Base-by-base conservation (phyloP, 345 rosid species). In the Eucalyptus coolabah region DNA sequence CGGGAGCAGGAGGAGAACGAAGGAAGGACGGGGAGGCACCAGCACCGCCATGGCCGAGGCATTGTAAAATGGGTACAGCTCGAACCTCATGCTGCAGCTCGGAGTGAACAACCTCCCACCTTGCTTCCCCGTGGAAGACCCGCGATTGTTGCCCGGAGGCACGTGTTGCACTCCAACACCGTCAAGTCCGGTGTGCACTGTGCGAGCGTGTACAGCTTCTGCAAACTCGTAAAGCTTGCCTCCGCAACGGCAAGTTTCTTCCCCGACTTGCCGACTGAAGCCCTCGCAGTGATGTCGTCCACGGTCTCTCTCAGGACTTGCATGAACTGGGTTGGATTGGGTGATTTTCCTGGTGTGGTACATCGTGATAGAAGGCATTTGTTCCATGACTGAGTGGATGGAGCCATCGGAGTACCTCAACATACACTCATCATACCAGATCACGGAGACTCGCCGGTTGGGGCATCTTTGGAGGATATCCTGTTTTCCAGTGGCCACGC, bases 181-280 rank as follows among this genome's bases (percentile, higher is more conserved):
- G 92, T 90, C 51, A 95, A 51, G 89, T 95, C 96, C 32, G 93
- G 95, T 10, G 95, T 93, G 89, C 98, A 96, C 93, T 96, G 96
- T 7, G 69, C 94, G 5, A 96, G 94, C 30, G 89, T 90, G 89
- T 92, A 95, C n/a, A 96, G 54, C 3, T 88, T 91, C 87, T 89
- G 90, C 40, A 87, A 91, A 50, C 40, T 90, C 17, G 91, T 86
- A 42, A 89, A 88, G 23, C 88, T 90, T 14, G 34, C 91, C 47
- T 89, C 88, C 63, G 80, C 86, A 1, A 89, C 90, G 1, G 94
- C 95, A 32, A 92, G 94, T 87, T 92, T 94, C 28, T 54, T 91
- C 40, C 91, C 93, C 3, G 92, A 30, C 50, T 87, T 45, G 8
- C 90, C 91, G 47, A 21, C 86, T 9, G 89, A 86, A 5, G 92